Base-by-base conservation (phyloP, 306 rosid species). In the Abrus pulchellus region DNA sequence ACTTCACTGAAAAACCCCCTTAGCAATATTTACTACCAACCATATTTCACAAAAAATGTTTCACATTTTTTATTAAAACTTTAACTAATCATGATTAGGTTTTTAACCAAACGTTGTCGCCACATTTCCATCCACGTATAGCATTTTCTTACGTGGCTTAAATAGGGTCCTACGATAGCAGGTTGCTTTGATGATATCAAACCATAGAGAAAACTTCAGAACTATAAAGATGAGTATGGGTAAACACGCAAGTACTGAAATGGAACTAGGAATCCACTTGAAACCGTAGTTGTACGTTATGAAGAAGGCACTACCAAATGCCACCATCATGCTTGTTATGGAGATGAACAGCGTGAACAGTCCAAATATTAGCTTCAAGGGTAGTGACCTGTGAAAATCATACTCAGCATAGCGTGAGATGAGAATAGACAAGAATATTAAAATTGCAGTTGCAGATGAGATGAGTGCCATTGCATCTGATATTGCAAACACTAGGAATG, bases 401-500 rank as follows among this genome's bases (percentile, higher is more conserved):
- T 80, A 10, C 73, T 85, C 86, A 0, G 85, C 81, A 3, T 81
- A 86, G 5, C 92, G 90, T 0, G 94, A 85, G 0, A 82, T 44
- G 3, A 86, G 86, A 27, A 86, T 86, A 2, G 87, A 86, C 77
- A 86, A 56, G 73, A 90, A 90, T 76, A 89, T 80, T 0, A 89
- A 27, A 33, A 76, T 74, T 40, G 90, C 66, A 5, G 87, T 78
- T 7, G 87, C 13, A 3, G 93, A 85, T n/a, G 89, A 76, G 75
- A 91, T 54, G 4, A 91, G n/a, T 50, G 95, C 88, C 20, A 7
- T 3, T 5, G 83, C 89, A 32, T 91, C 81, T 4, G 90, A 85
- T 72, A 90, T 20, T 3, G 79, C 56, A 68, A 90, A 90, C 7
- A 75, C 29, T 3, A 64, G 4, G 30, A 78, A 78, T 1, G 62